phyloP scores from a whole-genome alignment of 2,329 filamentous ascomycete genomes.

The Colletotrichum theobromicola region DNA sequence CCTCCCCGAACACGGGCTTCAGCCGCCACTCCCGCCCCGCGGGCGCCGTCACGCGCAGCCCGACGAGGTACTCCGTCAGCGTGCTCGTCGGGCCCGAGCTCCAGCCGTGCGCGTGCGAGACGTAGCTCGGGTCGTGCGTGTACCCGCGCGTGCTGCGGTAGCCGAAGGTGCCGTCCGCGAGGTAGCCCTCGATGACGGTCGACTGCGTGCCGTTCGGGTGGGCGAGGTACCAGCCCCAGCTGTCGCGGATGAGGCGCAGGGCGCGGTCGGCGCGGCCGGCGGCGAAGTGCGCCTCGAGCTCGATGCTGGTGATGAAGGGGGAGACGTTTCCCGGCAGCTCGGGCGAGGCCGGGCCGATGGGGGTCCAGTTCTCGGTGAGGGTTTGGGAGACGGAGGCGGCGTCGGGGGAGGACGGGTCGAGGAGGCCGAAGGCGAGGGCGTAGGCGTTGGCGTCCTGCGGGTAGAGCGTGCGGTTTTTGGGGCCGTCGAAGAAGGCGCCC shows the following conservation, averaged over 20 bases:
- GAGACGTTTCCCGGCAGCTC: conserved; percentile 64
- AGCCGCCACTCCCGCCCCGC: conserved; percentile 14
- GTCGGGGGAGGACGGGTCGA: conserved; percentile 34
- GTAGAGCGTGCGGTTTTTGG: conserved; percentile 52
- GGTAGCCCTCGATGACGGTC: conserved; percentile 65
- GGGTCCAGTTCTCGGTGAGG: conserved; percentile 58
- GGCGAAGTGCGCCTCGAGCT: conserved; percentile 61
- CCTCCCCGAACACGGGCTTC: conserved; percentile 15
- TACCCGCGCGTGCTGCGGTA: conserved; percentile 61
- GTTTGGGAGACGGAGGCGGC: conserved; percentile 45
- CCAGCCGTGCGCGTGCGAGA: conserved; percentile 57
- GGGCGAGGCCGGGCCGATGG: conserved; percentile 59
- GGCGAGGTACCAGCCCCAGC: conserved; percentile 66
- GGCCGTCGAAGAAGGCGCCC: conserved; percentile 61
- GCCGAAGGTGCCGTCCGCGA: conserved; percentile 59
- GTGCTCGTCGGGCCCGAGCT: conserved; percentile 51
- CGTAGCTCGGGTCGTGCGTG: conserved; percentile 48
- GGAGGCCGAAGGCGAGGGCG: conserved; percentile 54
- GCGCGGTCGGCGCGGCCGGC: conserved; percentile 54
- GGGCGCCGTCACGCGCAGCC: conserved; percentile 31
- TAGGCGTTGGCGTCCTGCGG: conserved; percentile 67
- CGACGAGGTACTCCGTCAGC: conserved; percentile 48
- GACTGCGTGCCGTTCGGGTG: conserved; percentile 62
- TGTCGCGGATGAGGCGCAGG: conserved; percentile 57
- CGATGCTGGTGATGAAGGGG: conserved; percentile 63